These are phyloP conservation scores for Aspergillus pseudoglaucus DNA, from an alignment of 2,329 filamentous ascomycete species.

Conservation along the genomic window DNA sequence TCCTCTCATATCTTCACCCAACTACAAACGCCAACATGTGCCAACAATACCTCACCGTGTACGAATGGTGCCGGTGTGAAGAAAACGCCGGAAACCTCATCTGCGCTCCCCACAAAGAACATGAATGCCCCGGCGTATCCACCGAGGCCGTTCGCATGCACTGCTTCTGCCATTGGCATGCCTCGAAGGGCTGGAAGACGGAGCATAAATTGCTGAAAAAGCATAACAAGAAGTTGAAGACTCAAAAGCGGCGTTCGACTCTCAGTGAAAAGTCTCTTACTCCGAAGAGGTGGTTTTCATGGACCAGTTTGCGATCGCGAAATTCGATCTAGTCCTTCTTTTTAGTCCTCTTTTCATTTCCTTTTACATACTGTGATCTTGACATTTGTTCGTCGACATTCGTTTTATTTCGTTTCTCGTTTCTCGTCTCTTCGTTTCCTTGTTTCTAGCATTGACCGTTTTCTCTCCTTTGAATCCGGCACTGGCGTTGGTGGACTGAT, in stretches of 20 bases:
- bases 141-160: conserved; percentile 35
- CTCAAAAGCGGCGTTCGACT: conserved; percentile 1
- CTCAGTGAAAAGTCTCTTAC: conserved; percentile 7
- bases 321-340: conserved; percentile 3
- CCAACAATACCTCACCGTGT: conserved; percentile 31
- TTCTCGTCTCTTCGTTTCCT: no score
- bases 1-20: neutral
- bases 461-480: no score
- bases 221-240: conserved; percentile 12
- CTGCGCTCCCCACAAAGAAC: conserved; percentile 21
- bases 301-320: conserved; percentile 19
- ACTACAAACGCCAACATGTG: conserved; percentile 22
- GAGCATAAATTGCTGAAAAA: conserved; percentile 25
- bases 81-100: conserved; percentile 26
- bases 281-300: conserved; percentile 2
- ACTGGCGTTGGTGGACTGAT: no score
- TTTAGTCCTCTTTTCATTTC: neutral
- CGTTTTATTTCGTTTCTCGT: no score
- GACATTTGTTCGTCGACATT: no score
- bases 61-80: conserved; percentile 35
- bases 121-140: conserved; percentile 24
- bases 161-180: conserved; percentile 33
- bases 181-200: conserved; percentile 24
- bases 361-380: no score
- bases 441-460: no score